Evolutionary conservation across 2,329 filamentous ascomycete species (phyloP), one percentile per base, ranked within the genome.

Genomic region (Aspergillus chevalieri): DNA sequence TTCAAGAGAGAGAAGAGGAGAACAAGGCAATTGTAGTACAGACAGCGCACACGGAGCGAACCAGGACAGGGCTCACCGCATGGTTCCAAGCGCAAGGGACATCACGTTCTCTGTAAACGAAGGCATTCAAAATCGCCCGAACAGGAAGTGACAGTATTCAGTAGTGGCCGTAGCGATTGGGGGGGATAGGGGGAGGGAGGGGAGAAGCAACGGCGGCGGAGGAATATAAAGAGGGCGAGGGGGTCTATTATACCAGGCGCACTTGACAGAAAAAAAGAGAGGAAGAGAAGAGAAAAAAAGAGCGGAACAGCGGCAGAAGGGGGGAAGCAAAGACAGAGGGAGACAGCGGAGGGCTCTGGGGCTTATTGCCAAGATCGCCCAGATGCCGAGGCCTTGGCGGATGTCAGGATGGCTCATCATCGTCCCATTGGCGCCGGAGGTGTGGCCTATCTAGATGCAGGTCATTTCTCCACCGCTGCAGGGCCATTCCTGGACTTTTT

Each of bases 361-460:
- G 10, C 22, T 52, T 47, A 46, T 48, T 46, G 57, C 59, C 61
- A 61, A 60, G 58, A 54, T 17, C 55, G 63, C 63, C 61, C 59
- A 65, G 63, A 54, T 57, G 62, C 63, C 62, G 56, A 65, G 61
- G 51, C 55, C 62, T 65, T 65, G 63, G 62, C 62, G 38, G 38
- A 17, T 12, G 38, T 21, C 34, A 30, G 10, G 26, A 58, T 56
- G 12, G 26, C 7, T 26, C 14, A 22, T 22, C 41, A 22, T 7
- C n/a, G 39, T 42, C 19, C 12, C 17, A 42, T 42, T 22, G 15
- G 39, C 12, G 15, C 17, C 21, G 39, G 36, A 39, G n/a, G 12
- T 8, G n/a, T 39, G 36, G 26, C 26, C 9, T 30, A 30, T 5
- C 26, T 30, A 10, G 7, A 30, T 30, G 26, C 7, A 30, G 26